Base-by-base conservation (phyloP, 805 yeast species). In the Saccharomycodes ludwigii region DNA sequence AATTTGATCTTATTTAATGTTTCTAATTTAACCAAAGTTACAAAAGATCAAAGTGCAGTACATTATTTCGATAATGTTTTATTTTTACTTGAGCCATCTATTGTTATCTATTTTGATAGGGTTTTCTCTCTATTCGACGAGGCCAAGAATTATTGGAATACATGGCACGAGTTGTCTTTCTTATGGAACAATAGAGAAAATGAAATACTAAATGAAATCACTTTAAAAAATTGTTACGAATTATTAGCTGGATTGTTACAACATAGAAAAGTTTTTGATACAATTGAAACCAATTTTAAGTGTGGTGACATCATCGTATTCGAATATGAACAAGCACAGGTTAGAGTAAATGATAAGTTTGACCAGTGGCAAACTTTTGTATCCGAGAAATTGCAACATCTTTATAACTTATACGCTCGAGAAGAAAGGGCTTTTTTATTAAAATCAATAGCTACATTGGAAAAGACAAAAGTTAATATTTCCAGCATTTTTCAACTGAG, bases 281-380 rank as follows among this genome's bases (percentile, higher is more conserved):
- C 68, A 2, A 48, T 68, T 8, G 69, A 63, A 6, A 50, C 64
- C 0, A 40, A 36, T 2, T 50, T 50, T 19, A 22, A 15, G 0
- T 59, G 72, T 43, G 78, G 77, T 0, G 36, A 47, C 1, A 32
- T 65, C 11, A 35, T 62, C 9, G 29, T 37, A 0, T 48, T 81
- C 22, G 62, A 68, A 25, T 71, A 62, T 44, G 61, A 65, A 6
- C 65, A 65, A 11, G 76, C 76, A 2, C 79, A 73, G 37, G 47
- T 66, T 0, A 54, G 72, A 22, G 60, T 74, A 5, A 56, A 54
- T 23, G 49, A 73, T 3, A 72, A 68, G 41, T 76, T 69, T 54
- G 78, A 74, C 36, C 40, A 47, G 2, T 78, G 83, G 72, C 78
- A 73, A 58, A 54, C 24, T 61, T 61, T 2, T 46, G 74, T 5